Conservation (phyloP, 148 eudicot genomes). For the Nyssa sinensis region DNA sequence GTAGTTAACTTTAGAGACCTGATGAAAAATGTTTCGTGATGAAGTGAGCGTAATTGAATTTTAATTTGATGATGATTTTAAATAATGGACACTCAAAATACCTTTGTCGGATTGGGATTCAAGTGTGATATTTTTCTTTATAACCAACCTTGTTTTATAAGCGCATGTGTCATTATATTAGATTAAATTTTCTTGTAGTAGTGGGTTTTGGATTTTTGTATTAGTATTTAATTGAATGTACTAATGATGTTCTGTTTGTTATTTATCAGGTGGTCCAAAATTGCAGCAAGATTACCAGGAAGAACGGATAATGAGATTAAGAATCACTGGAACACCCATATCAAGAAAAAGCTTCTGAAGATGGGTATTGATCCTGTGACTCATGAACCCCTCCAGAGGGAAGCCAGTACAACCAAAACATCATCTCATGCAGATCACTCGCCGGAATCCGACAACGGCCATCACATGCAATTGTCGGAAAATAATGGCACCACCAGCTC, state of each 20-base stretch:
- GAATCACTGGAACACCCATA: conserved; percentile 96
- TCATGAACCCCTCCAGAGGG: conserved; percentile 63
- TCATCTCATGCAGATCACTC: conserved; percentile 11
- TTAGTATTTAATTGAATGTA: not conserved
- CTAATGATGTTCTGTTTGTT: not conserved
- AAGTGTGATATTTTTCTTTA: not conserved
- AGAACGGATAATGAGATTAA: conserved; percentile 95
- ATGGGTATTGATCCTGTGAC: conserved; percentile 94
- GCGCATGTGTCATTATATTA: not conserved
- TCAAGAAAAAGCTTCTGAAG: conserved; percentile 88
- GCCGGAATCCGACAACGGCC: not conserved
- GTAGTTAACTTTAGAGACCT: too few relatives aligned
- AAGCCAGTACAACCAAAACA: conserved; percentile 10
- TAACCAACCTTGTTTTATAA: not conserved
- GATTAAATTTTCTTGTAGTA: not conserved
- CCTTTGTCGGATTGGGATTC: conserved; percentile 6
- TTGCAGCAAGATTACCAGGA: conserved; percentile 86
- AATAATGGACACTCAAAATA: too few relatives aligned
- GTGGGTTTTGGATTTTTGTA: not conserved
- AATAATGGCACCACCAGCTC: not conserved
- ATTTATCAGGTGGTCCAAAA: conserved; percentile 79
- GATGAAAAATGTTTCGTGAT: too few relatives aligned
- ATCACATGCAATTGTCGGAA: not conserved
- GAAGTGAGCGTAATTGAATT: too few relatives aligned
- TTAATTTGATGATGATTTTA: too few relatives aligned